Evolutionary conservation across 768 basidiomycete genomes (phyloP), one percentile per base, ranked within the genome.

Genomic region (Rhizopogon vulgaris): DNA sequence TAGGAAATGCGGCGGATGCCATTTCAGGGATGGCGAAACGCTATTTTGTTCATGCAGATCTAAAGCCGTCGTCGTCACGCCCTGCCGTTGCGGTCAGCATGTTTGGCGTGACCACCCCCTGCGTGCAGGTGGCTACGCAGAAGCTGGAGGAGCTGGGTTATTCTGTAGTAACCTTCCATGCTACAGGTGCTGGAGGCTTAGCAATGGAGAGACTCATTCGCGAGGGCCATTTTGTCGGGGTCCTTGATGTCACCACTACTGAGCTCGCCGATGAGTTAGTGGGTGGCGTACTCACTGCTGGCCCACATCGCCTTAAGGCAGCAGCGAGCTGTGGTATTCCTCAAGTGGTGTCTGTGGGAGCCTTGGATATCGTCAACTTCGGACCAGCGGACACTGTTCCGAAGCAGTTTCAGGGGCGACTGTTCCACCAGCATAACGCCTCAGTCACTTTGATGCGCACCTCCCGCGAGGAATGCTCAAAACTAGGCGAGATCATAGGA

Each of bases 311-410:
- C 41, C 68, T 67, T 30, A 57, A 61, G 39, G 64, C 66, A 9
- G 62, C 62, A 11, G 51, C 51, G 17, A 50, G 47, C 34, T 53
- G 15, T 38, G 38, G 38, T 43, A 51, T 66, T 9, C 64, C 68
- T 6, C 64, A 66, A 37, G 65, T 69, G 3, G 58, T 67, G 27
- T 70, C 65, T 0, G 46, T 68, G 4, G 66, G 67, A 5, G 69
- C 66, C 8, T 53, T 69, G 11, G 69, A 68, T 48, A 57, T 70
- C 58, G 67, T 67, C 38, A 70, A 70, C 45, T 69, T 70, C 55
- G 69, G 63, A 17, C 58, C 67, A 5, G 41, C 40, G 2, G 42
- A 60, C 41, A 68, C 64, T n/a, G 45, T 68, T 14, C 60, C 60
- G 3, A 52, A 47, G 1, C 38, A 43, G 36, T 66, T 63, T 53